Evolutionary conservation across 768 basidiomycete species (phyloP).

Genomic region (Auricularia heimuer): DNA sequence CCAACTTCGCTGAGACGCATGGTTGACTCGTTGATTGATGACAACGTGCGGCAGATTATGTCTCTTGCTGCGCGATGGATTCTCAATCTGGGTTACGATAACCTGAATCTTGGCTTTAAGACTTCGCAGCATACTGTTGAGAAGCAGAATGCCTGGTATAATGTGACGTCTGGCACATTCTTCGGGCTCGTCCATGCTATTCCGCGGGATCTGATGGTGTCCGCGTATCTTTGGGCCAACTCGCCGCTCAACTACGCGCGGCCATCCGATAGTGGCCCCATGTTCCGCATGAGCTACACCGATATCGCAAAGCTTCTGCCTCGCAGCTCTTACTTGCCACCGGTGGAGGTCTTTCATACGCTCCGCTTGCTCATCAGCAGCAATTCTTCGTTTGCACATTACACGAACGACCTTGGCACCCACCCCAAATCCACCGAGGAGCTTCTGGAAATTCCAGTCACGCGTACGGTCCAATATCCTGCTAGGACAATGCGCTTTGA

Average conservation of each 20-base stretch:
- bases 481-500: constrained; percentile 14
- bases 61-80: no score
- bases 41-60: no score
- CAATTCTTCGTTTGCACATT: no score
- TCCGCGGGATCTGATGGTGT: constrained; percentile 22
- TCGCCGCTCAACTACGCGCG: constrained; percentile 16
- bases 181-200: constrained; percentile 19
- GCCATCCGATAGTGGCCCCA: background rate
- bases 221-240: constrained; percentile 24
- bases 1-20: constrained; percentile 16
- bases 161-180: constrained; percentile 26
- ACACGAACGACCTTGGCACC: no score
- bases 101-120: constrained; percentile 33
- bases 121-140: constrained; percentile 22
- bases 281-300: background rate
- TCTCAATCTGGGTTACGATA: constrained; percentile 26
- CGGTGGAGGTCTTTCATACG: no score
- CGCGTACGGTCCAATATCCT: constrained; percentile 11
- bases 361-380: no score
- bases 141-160: constrained; percentile 18
- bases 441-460: no score
- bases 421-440: no score
- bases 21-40: constrained; percentile 12
- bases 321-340: no score
- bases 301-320: background rate